These are phyloP conservation scores for Exserohilum turcica DNA, from an alignment of 2,329 filamentous ascomycete genomes.

Conservation along the genomic window DNA sequence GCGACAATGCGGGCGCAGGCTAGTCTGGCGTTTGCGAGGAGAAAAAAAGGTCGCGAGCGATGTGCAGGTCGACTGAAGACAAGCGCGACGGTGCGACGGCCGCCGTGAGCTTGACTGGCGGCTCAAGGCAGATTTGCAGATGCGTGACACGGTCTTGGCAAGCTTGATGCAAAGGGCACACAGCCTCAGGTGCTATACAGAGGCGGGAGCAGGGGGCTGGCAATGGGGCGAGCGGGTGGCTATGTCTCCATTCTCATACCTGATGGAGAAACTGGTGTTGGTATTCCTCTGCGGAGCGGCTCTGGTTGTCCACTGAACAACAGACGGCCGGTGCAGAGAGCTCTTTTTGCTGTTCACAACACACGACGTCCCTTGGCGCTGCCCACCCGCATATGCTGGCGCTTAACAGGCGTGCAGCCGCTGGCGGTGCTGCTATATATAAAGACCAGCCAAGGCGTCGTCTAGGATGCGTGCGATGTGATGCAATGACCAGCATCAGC, in stretches of 20 bases:
- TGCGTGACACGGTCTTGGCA: constrained; percentile 37
- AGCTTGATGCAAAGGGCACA: constrained; percentile 42
- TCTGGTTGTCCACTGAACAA: constrained; percentile 7
- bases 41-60: constrained; percentile 16
- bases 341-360: constrained; percentile 9
- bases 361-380: constrained; percentile 12
- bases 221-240: constrained; percentile 30
- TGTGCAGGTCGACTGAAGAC: constrained; percentile 28
- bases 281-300: constrained; percentile 2
- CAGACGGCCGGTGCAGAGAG: not conserved
- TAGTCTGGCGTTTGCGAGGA: constrained; percentile 23
- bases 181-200: constrained; percentile 41
- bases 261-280: constrained; percentile 11
- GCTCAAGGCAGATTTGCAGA: constrained; percentile 46
- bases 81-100: constrained; percentile 40
- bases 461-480: constrained; percentile 8
- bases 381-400: constrained; percentile 32
- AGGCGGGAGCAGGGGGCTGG: constrained; percentile 26
- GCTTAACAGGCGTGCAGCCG: constrained; percentile 33
- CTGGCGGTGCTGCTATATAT: constrained; percentile 31
- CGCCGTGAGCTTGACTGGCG: constrained; percentile 35
- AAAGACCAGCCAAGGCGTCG: constrained; percentile 31
- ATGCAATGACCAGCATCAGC: constrained; percentile 1
- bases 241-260: constrained; percentile 26
- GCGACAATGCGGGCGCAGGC: constrained; percentile 24